Percentiles rank a stretch among this genome's conserved stretches.
Conservation (phyloP, 306 rosid genomes). For the Nissolia schottii region DNA sequence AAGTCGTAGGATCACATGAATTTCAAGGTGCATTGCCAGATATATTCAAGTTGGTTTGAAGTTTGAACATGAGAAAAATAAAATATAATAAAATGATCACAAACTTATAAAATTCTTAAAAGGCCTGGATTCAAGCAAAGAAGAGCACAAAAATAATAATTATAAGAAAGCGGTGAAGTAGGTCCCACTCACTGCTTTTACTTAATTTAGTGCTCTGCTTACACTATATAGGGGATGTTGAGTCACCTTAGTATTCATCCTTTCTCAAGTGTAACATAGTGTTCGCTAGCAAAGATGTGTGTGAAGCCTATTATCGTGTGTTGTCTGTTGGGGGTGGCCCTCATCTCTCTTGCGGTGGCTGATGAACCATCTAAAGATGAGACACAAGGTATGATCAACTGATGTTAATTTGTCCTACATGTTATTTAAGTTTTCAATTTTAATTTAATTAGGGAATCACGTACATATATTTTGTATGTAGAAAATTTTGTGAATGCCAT, state of each 20-base stretch:
- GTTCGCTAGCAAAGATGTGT: slow-evolving; percentile 4
- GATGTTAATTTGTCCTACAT: no score
- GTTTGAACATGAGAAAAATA: no score
- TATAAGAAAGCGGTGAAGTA: neutral
- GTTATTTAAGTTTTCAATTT: no score
- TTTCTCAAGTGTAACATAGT: slow-evolving; percentile 4
- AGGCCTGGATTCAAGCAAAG: neutral
- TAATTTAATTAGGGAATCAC: no score
- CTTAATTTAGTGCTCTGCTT: neutral
- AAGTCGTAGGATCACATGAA: neutral
- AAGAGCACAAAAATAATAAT: neutral
- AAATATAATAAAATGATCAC: neutral
- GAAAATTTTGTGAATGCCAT: neutral
- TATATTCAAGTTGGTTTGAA: neutral
- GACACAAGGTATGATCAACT: neutral
- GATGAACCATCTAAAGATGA: neutral
- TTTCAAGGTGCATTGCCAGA: neutral
- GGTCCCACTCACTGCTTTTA: neutral
- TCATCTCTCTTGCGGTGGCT: slow-evolving; percentile 20
- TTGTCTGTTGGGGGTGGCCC: neutral
- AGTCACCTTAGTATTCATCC: neutral
- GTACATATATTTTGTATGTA: no score
- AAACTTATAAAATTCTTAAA: neutral
- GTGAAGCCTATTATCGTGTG: slow-evolving; percentile 2
- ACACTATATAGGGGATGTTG: neutral